Percentiles rank a stretch among this genome's conserved stretches.
phyloP scores from a whole-genome alignment of 805 yeast species.

The Candida maesae region DNA sequence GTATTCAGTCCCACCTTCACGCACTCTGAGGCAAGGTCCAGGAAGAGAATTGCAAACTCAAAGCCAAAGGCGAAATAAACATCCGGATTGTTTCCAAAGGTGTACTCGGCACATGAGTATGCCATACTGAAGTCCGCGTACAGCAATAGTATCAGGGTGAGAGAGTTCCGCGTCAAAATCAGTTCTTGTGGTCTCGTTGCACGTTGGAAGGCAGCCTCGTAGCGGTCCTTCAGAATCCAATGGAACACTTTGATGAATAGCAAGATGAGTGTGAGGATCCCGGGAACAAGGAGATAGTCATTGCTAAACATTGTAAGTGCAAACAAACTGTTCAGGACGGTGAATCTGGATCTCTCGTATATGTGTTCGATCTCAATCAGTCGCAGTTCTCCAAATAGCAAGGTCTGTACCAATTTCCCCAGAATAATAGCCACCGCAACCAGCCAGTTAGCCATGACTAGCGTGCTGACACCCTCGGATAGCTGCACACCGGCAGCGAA shows the following conservation, averaged over 20 bases:
- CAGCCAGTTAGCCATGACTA: constrained; percentile 42
- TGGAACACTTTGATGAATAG: constrained; percentile 66
- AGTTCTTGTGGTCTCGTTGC: constrained; percentile 31
- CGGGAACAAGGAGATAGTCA: constrained; percentile 43
- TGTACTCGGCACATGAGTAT: constrained; percentile 46
- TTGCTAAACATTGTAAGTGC: constrained; percentile 51
- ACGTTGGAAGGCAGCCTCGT: constrained; percentile 46
- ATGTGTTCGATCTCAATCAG: constrained; percentile 73
- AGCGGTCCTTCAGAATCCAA: constrained; percentile 55
- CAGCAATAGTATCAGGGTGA: constrained; percentile 43
- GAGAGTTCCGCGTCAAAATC: constrained; percentile 37
- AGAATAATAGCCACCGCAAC: constrained; percentile 34
- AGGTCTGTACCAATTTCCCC: constrained; percentile 46
- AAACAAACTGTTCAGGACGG: constrained; percentile 59
- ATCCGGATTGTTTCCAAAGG: constrained; percentile 40
- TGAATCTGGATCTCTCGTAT: constrained; percentile 60
- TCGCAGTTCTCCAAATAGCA: constrained; percentile 73
- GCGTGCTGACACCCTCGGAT: constrained; percentile 44
- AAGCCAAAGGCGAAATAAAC: constrained; percentile 67
- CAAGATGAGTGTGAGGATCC: constrained; percentile 35
- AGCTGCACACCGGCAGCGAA: constrained; percentile 43
- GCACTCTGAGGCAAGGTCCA: constrained; percentile 45
- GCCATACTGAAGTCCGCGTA: constrained; percentile 51
- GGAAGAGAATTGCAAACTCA: constrained; percentile 63
- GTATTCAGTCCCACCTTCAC: constrained; percentile 48